Base-by-base conservation (phyloP, 176 grass and related monocot species). In the Eragrostis curvula region DNA sequence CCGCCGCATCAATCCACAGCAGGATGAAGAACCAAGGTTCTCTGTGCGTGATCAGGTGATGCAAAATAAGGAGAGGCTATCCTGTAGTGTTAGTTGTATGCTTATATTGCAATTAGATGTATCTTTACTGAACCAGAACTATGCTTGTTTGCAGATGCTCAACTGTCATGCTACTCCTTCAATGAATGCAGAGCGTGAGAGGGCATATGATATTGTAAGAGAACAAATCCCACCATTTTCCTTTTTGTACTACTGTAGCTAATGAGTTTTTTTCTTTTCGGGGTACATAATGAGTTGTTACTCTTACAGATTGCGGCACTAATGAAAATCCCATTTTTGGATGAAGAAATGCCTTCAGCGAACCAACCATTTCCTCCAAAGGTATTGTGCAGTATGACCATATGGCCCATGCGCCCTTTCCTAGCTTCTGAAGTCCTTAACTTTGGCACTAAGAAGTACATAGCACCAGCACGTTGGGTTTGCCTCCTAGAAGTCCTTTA, bases 281-380 rank as follows among this genome's bases (percentile, higher is more conserved):
- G n/a, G n/a, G n/a, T n/a, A n/a, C n/a, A n/a, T 86, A 82, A 77
- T 46, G 29, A 42, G 46, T 12, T 44, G 17, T 20, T 7, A 29
- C 28, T 50, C 66, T 73, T 65, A 61, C 79, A 98, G 96, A 95
- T 98, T 82, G 96, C 96, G 27, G 92, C 96, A 21, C 68, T 91
- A 13, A 71, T 98, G 61, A 98, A 95, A 80, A 95, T 98, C 65
- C 96, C 96, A 75, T 95, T 89, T 85, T 75, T 98, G 58, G 90
- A 91, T 79, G 96, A 98, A 90, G 80, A 90, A 75, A 80, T 64
- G 48, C 74, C 71, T 81, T 66, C 78, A 62, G 17, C 73, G 21
- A 93, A 81, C 67, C 89, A 90, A 42, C 78, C 88, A 11, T 87
- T 91, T 76, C 96, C 90, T 79, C 88, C 85, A 50, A 98, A 95